Evolutionary conservation across 192 early-diverging fungal genomes (phyloP), one percentile per base, ranked within the genome.

Genomic region (Irineochytrium annulatum): DNA sequence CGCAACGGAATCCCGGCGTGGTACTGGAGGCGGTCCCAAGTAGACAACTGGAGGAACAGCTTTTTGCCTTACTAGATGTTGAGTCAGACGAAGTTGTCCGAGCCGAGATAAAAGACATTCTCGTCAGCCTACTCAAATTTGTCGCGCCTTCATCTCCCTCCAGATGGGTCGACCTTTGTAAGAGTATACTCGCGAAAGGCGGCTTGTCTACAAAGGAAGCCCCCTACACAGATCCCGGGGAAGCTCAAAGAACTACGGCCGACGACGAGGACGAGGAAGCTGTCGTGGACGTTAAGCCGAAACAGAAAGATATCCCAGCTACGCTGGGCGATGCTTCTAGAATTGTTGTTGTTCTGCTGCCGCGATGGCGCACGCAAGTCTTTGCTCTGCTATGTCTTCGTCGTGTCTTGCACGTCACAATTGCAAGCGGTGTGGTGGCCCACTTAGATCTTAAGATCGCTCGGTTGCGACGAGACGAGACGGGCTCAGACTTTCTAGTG

Each of bases 101-200:
- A 8, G 74, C 71, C 34, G 82, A 84, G 62, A 75, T 84, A 45
- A 65, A 69, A 30, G 82, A 84, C 59, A 77, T 79, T 44, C 43
- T 78, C 26, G 58, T 17, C 8, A 68, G 59, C 19, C 35, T 67
- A 26, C 29, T 85, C 57, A 67, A 67, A 46, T 57, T 60, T 59
- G 58, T 75, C 20, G 78, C 80, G 2, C 69, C 83, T 2, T 70
- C 87, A 6, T 76, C 77, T 31, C 91, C 91, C 6, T 86, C 85
- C n/a, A 69, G 83, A 11, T 93, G 91, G 91, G 80, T 93, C 41
- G 83, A 89, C 39, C 77, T 92, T 14, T 87, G 86, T 52, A 88
- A 90, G 48, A 86, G 79, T 43, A 87, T 93, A 26, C 64, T 92
- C 30, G 85, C 90, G 1, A 83, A 84, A 56, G 77, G 84, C 17